Evolutionary conservation across 129 eudicot genomes (phyloP), one percentile per base, ranked within the genome.

Genomic region (Flaveria sonorensis): DNA sequence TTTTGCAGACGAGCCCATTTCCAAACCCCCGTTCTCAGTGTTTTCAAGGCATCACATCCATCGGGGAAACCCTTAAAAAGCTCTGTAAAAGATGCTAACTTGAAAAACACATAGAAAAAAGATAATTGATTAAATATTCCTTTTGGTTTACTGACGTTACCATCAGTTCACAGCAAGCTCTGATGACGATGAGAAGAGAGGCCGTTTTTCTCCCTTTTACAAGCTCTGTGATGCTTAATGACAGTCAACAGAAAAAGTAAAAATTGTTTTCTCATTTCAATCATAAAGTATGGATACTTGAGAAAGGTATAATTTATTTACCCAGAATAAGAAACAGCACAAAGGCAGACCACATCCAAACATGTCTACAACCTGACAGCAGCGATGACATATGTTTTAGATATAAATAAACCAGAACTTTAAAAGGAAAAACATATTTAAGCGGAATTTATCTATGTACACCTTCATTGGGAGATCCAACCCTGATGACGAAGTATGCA

Each of bases 381-480:
- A 79, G 32, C 30, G 70, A 14, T 45, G 48, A 32, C 40, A 62
- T 3, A 42, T 7, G 48, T 5, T 11, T 36, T 8, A 18, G 30
- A 26, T 40, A 64, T 18, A 43, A 71, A 43, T 42, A 24, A 26
- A 36, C 15, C 1, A 50, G 15, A 21, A 53, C 18, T 60, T 24
- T 16, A 42, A 46, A 64, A 18, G 15, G 15, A 66, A 13, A 24
- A 18, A 43, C 10, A n/a, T 12, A 66, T 46, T 47, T 57, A 19
- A 69, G 72, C 52, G 36, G 72, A 67, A 59, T 61, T 61, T 24
- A 4, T 61, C 9, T 61, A 24, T 16, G 47, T 67, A 46, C 6
- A 91, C 98, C 98, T 94, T 94, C 98, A 94, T 94, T 39, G 96
- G 98, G 61, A 94, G 88, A 80, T 94, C 98, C 90, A 94, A 81